Evolutionary conservation across 1,284 basidiomycete species (phyloP).

Genomic region (Marasmius tenuissimus): DNA sequence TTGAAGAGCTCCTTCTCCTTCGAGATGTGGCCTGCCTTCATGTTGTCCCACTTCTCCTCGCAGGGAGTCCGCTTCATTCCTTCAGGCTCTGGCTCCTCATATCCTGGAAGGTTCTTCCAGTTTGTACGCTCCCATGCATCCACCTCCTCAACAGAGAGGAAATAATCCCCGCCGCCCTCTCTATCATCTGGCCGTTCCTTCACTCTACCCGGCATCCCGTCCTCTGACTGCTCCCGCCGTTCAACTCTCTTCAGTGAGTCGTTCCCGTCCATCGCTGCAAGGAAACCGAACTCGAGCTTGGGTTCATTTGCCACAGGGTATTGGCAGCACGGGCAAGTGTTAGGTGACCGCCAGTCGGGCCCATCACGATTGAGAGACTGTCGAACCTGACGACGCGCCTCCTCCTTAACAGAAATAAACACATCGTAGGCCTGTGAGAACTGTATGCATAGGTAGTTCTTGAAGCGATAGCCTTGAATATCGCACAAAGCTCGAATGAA

Average conservation of each 20-base stretch:
- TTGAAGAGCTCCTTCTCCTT: slow-evolving; percentile 21
- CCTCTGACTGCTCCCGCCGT: background rate
- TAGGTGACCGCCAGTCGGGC: slow-evolving; percentile 24
- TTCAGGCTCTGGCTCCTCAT: too few relatives aligned
- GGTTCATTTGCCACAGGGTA: slow-evolving; percentile 19
- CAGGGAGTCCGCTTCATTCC: slow-evolving; percentile 6
- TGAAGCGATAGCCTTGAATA: slow-evolving; percentile 5
- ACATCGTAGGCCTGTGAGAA: slow-evolving; percentile 29
- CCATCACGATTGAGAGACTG: slow-evolving; percentile 18
- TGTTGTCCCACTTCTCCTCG: slow-evolving; percentile 17
- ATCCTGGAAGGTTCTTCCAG: too few relatives aligned
- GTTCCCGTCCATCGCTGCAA: slow-evolving; percentile 33
- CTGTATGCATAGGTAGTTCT: slow-evolving; percentile 15
- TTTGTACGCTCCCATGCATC: slow-evolving; percentile 15
- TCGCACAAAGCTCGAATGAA: slow-evolving; percentile 13
- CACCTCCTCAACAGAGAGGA: slow-evolving; percentile 17
- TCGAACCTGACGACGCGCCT: slow-evolving; percentile 17
- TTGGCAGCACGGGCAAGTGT: slow-evolving; percentile 29
- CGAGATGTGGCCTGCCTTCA: slow-evolving; percentile 13
- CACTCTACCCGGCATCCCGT: background rate
- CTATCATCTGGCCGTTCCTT: background rate
- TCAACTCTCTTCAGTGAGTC: slow-evolving; percentile 28
- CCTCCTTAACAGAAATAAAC: slow-evolving; percentile 23
- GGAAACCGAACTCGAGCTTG: slow-evolving; percentile 20
- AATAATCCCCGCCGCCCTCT: slow-evolving; percentile 19